Evolutionary conservation across 2,329 filamentous ascomycete species (phyloP), one percentile per base, ranked within the genome.

Genomic region (Monilinia vaccinii-corymbosi): DNA sequence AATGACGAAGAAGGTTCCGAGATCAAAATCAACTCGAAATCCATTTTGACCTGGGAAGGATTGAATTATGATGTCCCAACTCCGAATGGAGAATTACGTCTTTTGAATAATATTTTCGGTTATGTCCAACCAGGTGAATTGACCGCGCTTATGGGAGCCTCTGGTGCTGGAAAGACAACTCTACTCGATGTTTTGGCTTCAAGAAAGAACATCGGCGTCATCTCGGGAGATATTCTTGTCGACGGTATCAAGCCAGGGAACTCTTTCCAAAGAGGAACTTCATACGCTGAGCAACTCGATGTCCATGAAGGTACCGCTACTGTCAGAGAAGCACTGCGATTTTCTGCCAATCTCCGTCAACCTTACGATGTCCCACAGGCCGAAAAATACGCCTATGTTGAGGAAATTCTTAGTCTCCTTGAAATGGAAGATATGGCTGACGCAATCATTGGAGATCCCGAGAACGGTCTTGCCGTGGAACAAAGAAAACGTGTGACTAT

Each of bases 41-140:
- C 85, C 40, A 78, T 91, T n/a, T 79, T 96, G 62, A 96, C 91
- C 0, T 96, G 91, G 88, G 88, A 93, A 71, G 79, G 88, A 64
- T 83, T 97, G 62, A 89, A 86, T 69, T 96, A 96, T 71, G 83
- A 86, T 61, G 84, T 87, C 0, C 83, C 83, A 13, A 75, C 74
- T 52, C 74, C 77, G 48, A 71, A 73, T 44, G 75, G 76, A 16
- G 69, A 77, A 64, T 71, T 73, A 48, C 72, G 74, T 4, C 71
- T 87, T 5, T 72, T 88, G 13, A 77, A 83, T 61, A 77, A 85
- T 60, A 81, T 88, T 8, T 79, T 82, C 64, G 85, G 79, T 18
- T 85, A 79, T 67, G 82, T 86, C 31, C 78, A 79, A 62, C 83
- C 83, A 36, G 83, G 83, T 46, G 79, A 79, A 63, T 75, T 86